Conservation (phyloP, 2,329 filamentous ascomycete genomes). For the Lasiodiplodia hormozganensis region DNA sequence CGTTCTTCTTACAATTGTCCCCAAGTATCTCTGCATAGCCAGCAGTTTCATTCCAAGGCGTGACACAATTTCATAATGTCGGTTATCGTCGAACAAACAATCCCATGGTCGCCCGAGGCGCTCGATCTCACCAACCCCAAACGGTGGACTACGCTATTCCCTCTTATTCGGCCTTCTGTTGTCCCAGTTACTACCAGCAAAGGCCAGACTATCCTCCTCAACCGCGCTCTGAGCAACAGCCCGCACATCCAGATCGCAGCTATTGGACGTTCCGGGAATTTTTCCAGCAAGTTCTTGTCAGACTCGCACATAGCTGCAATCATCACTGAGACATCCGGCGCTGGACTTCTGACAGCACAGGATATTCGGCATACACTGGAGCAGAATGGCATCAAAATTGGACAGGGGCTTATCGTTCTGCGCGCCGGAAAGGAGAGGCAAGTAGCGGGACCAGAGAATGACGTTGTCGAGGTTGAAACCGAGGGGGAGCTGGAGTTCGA, state of each 20-base stretch:
- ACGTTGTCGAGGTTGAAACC: conserved; percentile 38
- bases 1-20: background rate
- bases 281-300: conserved; percentile 44
- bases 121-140: conserved; percentile 40
- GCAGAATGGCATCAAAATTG: conserved; percentile 33
- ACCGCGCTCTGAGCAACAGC: conserved; percentile 36
- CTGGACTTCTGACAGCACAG: conserved; percentile 36
- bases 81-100: conserved; percentile 45
- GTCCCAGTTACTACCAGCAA: conserved; percentile 36
- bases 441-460: conserved; percentile 35
- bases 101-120: conserved; percentile 38
- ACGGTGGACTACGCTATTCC: conserved; percentile 43
- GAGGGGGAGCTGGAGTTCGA: conserved; percentile 41
- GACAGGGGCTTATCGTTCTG: conserved; percentile 40
- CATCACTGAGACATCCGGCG: conserved; percentile 36
- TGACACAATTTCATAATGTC: conserved; percentile 36
- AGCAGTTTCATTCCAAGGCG: background rate
- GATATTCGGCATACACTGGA: conserved; percentile 39
- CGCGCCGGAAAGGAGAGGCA: conserved; percentile 35
- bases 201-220: conserved; percentile 42
- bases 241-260: conserved; percentile 40
- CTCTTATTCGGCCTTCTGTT: conserved; percentile 42
- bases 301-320: conserved; percentile 42
- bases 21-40: background rate
- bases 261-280: conserved; percentile 39